A percentile compares a stretch with the other conserved stretches of the same genome.
phyloP scores from a whole-genome alignment of 1,139 yeast species.

The Pichia sp. region DNA sequence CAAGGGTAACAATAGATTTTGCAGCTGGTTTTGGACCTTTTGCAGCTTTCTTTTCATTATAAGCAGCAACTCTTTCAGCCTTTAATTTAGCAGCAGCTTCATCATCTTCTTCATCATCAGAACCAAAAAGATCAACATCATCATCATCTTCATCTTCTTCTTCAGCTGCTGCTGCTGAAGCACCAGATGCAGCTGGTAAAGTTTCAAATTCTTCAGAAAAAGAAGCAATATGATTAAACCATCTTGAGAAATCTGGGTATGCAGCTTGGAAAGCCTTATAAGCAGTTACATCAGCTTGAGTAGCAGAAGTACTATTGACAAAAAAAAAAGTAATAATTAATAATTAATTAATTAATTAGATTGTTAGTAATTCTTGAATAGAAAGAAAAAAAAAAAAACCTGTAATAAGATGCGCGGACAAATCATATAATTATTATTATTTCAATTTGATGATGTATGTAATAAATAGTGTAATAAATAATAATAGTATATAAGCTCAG shows the following conservation, averaged over 20 bases:
- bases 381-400: too few species aligned
- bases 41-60: slow-evolving; percentile 95
- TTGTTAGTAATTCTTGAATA: slow-evolving; percentile 1
- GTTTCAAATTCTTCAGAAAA: slow-evolving; percentile 76
- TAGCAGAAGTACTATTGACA: slow-evolving; percentile 58
- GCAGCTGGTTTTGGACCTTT: slow-evolving; percentile 98
- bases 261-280: slow-evolving; percentile 91
- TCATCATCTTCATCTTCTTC: slow-evolving; percentile 87
- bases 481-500: background rate
- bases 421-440: too few species aligned
- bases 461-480: too few species aligned
- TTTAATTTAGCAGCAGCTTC: slow-evolving; percentile 95
- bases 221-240: slow-evolving; percentile 97
- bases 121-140: slow-evolving; percentile 92
- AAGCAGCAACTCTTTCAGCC: slow-evolving; percentile 96
- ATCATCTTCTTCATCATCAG: slow-evolving; percentile 89
- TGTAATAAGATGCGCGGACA: too few species aligned
- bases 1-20: slow-evolving; percentile 92
- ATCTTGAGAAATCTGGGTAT: slow-evolving; percentile 93
- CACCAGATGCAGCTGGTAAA: slow-evolving; percentile 71
- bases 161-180: slow-evolving; percentile 49
- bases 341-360: background rate
- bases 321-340: background rate
- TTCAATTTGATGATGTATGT: too few species aligned
- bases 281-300: slow-evolving; percentile 94